A percentile compares a stretch with the other conserved stretches of the same genome.
Conservation (phyloP, 768 basidiomycete genomes). For the Gloeostereum incarnatum region DNA sequence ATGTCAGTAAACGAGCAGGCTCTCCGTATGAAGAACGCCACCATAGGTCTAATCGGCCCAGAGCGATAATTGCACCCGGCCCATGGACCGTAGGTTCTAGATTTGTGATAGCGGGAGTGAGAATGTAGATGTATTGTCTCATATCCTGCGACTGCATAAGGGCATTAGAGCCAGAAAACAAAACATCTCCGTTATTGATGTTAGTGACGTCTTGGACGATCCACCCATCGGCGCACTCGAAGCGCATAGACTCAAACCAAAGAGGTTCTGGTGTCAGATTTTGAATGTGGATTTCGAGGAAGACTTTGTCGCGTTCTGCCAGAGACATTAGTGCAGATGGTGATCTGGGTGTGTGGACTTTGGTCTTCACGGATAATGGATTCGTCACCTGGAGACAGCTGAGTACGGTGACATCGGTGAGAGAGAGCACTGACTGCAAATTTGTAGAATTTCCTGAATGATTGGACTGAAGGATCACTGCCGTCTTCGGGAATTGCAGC, state of each 20-base stretch:
- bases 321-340: constrained; percentile 61
- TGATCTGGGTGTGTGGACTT: constrained; percentile 71
- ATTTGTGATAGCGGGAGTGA: constrained; percentile 41
- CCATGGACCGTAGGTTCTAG: constrained; percentile 37
- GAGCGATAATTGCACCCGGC: constrained; percentile 66
- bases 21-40: constrained; percentile 86
- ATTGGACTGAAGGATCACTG: constrained; percentile 28
- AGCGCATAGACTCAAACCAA: constrained; percentile 72
- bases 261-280: constrained; percentile 74
- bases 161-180: constrained; percentile 56
- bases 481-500: constrained; percentile 38
- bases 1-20: constrained; percentile 80
- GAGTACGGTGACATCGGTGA: background rate
- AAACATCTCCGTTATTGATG: constrained; percentile 17
- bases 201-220: constrained; percentile 45
- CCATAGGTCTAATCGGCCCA: constrained; percentile 82
- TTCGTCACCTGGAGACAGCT: constrained; percentile 64
- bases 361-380: constrained; percentile 91
- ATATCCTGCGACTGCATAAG: constrained; percentile 79
- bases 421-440: constrained; percentile 55
- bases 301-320: constrained; percentile 69
- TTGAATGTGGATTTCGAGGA: constrained; percentile 89
- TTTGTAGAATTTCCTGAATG: constrained; percentile 55
- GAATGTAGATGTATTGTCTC: constrained; percentile 82
- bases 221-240: constrained; percentile 70